Conservation (phyloP, 108 stramenopile species). For the Nitzschia palea region DNA sequence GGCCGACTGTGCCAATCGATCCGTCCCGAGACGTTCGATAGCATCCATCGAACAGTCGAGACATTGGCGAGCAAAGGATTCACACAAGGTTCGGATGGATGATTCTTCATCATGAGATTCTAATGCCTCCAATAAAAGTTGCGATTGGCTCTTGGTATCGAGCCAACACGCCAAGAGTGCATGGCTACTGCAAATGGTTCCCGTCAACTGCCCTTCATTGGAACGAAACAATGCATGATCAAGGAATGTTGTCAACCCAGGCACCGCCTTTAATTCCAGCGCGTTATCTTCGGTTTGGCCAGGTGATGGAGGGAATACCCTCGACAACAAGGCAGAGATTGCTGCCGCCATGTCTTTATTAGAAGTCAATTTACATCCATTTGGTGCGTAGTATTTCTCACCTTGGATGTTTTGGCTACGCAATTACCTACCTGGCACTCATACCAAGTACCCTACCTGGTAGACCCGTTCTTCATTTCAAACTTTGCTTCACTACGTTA, state of each 20-base stretch:
- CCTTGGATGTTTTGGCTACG: no score
- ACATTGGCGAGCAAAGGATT: slow-evolving; percentile 69
- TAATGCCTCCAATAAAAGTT: slow-evolving; percentile 24
- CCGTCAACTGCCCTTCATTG: slow-evolving; percentile 72
- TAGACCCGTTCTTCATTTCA: no score
- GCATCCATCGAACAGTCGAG: slow-evolving; percentile 66
- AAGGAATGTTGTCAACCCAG: slow-evolving; percentile 76
- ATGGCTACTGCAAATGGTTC: slow-evolving; percentile 59
- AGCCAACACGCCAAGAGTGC: slow-evolving; percentile 54
- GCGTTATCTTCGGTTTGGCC: slow-evolving; percentile 35
- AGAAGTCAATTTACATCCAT: no score
- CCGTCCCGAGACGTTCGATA: slow-evolving; percentile 68
- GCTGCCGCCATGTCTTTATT: background rate
- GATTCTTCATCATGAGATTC: slow-evolving; percentile 10
- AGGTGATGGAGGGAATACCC: slow-evolving; percentile 20
- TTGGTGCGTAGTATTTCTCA: no score
- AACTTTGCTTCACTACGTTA: no score
- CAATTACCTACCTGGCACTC: no score
- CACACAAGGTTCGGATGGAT: slow-evolving; percentile 32
- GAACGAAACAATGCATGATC: slow-evolving; percentile 74
- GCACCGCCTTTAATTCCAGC: slow-evolving; percentile 43
- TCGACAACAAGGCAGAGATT: slow-evolving; percentile 3
- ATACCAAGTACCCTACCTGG: no score
- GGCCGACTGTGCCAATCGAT: slow-evolving; percentile 68
- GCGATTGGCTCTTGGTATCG: slow-evolving; percentile 50